Base-by-base conservation (phyloP, 2,329 filamentous ascomycete genomes). In the Albophoma yamanashiensis region DNA sequence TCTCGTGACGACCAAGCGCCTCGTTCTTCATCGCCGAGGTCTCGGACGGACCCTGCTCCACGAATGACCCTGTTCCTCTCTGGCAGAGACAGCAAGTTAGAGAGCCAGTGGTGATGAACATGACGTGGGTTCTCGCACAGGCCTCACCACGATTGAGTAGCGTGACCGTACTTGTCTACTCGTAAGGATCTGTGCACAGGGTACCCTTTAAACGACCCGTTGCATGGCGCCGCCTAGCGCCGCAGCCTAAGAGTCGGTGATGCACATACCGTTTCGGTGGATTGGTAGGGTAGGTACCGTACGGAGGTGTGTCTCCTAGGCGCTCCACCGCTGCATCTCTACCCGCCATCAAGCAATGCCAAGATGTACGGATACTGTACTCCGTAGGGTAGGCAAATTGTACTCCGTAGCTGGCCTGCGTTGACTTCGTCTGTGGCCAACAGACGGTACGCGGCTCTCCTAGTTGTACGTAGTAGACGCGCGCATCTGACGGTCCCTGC, bases 231-330 rank as follows among this genome's bases (percentile, higher is more conserved):
- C 27, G 47, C 15, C 47, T 12, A 27, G 20, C 45, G 43, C 50
- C 58, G 40, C 34, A 31, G 50, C 39, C 58, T 39, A n/a, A 40
- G 52, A 27, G 25, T 3, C 27, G 31, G 27, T 55, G 58, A 59
- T 40, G 58, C 58, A n/a, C 58, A 20, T 40, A 45, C 38, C 20
- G 58, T 59, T 56, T 59, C 58, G 58, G 34, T n/a, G n/a, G n/a
- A n/a, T n/a, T n/a, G n/a, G n/a, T n/a, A n/a, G n/a, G n/a, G n/a
- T n/a, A n/a, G n/a, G n/a, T n/a, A n/a, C 27, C 20, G 25, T 52
- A 43, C 7, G 39, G 15, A 40, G 15, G 5, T 2, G n/a, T 38
- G 36, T 38, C 36, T 47, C 25, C 6, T 50, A 31, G 42, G 34
- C 56, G 56, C 43, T 39, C 22, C 47, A 15, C 9, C 14, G 34